Conservation (phyloP, 306 rosid genomes). For the Prunus mira region DNA sequence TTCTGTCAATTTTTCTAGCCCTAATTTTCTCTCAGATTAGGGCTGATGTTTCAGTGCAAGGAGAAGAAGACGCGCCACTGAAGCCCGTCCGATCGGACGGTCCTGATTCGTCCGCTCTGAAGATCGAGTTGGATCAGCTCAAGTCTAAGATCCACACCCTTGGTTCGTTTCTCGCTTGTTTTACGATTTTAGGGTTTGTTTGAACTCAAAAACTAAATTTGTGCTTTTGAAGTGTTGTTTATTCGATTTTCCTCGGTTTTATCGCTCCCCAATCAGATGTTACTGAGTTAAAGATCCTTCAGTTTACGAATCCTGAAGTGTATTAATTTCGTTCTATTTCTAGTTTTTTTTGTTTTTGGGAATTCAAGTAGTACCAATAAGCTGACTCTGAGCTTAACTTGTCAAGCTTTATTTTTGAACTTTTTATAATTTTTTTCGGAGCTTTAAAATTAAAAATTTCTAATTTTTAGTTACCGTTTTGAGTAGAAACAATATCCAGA, state of each 20-base stretch:
- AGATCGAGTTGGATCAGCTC: slow-evolving; percentile 72
- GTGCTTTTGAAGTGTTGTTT: neutral
- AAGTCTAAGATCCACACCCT: slow-evolving; percentile 68
- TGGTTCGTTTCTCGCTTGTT: slow-evolving; percentile 43
- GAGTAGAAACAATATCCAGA: neutral
- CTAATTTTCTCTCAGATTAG: slow-evolving; percentile 37
- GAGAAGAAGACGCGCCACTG: slow-evolving; percentile 20
- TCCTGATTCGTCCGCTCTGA: slow-evolving; percentile 48
- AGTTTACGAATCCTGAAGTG: neutral
- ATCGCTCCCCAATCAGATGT: slow-evolving; percentile 2
- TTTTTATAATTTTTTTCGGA: neutral
- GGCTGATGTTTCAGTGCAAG: slow-evolving; percentile 48
- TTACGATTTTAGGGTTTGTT: neutral
- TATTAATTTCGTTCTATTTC: neutral
- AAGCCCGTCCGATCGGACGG: slow-evolving; percentile 28
- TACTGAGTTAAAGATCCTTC: neutral
- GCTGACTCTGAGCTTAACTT: neutral
- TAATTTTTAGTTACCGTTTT: neutral
- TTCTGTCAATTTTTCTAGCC: slow-evolving; percentile 51
- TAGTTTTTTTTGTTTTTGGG: neutral
- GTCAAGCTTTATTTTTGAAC: neutral
- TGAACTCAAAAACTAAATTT: neutral
- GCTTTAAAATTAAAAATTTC: neutral
- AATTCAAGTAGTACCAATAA: neutral
- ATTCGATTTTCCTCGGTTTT: slow-evolving; percentile 7